Base-by-base conservation (phyloP, 2,329 filamentous ascomycete genomes). In the Aspergillus tubingensis region DNA sequence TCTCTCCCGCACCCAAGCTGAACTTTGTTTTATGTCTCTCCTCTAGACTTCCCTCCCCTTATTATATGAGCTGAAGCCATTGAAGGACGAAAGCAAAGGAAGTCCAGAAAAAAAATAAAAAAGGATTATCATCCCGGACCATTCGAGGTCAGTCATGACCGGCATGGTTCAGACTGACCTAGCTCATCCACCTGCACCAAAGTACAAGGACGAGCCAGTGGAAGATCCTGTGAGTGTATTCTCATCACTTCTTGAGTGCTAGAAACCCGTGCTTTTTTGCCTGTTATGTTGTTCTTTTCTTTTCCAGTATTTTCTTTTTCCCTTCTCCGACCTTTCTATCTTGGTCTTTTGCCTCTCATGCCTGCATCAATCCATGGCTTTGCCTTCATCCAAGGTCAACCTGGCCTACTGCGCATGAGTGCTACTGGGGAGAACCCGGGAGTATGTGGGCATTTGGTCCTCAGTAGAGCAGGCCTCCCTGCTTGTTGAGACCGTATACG, bases 181-280 rank as follows among this genome's bases (percentile, higher is more conserved):
- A 62, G 73, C 68, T 68, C 73, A 73, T 70, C 67, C 71, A 61
- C 61, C 73, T 51, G 63, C 68, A 59, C 66, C 75, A 63, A 78
- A 74, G 64, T 82, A 81, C 75, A 82, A 82, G 74, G 78, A 81
- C 72, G 79, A 81, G 62, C 73, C 79, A 51, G 65, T 72, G 59
- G 77, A 77, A 61, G 78, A 82, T 75, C 74, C 79, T 65, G 80
- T 82, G 74, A 80, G 80, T 79, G 32, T n/a, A n/a, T 19, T 43
- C 17, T 51, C 51, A 43, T 43, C 51, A 43, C 36, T 68, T 62
- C 56, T 27, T 19, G 19, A 43, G 48, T 67, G 58, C 41, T 55
- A 21, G 21, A 10, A 17, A 27, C 25, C 53, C 19, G 5, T 55
- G 41, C 13, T 21, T 36, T 47, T 27, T 8, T 47, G 13, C 11